These are phyloP conservation scores for Botrytis squamosa DNA, from an alignment of 2,329 filamentous ascomycete genomes.

Conservation along the genomic window DNA sequence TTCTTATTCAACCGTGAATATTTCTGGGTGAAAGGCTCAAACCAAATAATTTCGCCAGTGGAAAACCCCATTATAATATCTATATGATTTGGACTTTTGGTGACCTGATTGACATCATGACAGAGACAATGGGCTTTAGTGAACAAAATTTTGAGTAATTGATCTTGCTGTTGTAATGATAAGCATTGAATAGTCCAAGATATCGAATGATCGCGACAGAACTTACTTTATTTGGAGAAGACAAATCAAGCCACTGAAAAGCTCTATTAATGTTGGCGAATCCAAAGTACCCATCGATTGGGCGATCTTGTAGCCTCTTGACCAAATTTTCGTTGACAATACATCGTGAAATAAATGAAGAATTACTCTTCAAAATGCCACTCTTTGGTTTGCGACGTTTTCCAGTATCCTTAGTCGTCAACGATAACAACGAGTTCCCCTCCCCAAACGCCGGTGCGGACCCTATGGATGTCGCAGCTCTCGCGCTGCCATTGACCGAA, in stretches of 20 bases:
- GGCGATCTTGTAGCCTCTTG: slow-evolving; percentile 77
- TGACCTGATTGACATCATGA: slow-evolving; percentile 85
- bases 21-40: slow-evolving; percentile 93
- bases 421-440: slow-evolving; percentile 71
- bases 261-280: slow-evolving; percentile 96
- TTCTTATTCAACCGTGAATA: slow-evolving; percentile 98
- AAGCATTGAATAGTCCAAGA: slow-evolving; percentile 27
- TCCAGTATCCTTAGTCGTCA: slow-evolving; percentile 66
- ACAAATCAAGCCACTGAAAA: slow-evolving; percentile 93
- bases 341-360: slow-evolving; percentile 94
- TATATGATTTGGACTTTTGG: slow-evolving; percentile 75
- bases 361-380: slow-evolving; percentile 98
- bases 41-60: slow-evolving; percentile 97
- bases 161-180: slow-evolving; percentile 63
- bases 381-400: slow-evolving; percentile 95
- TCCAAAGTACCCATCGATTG: slow-evolving; percentile 75
- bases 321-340: slow-evolving; percentile 81
- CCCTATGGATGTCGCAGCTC: slow-evolving; percentile 35
- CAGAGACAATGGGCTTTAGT: slow-evolving; percentile 94
- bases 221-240: slow-evolving; percentile 64
- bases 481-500: slow-evolving; percentile 49
- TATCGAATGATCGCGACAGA: not conserved
- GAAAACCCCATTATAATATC: slow-evolving; percentile 96
- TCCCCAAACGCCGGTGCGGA: slow-evolving; percentile 75
- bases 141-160: slow-evolving; percentile 92